Conservation (phyloP, 2,329 filamentous ascomycete species). For the Xylaria sp. region DNA sequence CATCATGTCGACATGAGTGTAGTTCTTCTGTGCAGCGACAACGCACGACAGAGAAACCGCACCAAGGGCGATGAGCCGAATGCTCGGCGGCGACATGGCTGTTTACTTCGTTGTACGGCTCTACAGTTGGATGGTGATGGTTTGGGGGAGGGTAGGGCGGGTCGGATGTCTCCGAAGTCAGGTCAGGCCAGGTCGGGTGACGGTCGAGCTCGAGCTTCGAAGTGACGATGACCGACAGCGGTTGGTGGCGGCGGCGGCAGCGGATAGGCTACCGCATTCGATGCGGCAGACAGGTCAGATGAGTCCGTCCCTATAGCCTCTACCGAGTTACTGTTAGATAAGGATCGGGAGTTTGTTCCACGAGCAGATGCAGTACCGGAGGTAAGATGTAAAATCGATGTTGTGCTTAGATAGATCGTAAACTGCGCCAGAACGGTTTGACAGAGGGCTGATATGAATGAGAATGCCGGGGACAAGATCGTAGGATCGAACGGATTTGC, state of each 20-base stretch:
- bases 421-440: neutral
- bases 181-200: conserved; percentile 5
- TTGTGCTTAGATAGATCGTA: neutral
- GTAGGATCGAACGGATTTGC: conserved; percentile 1
- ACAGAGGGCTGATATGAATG: neutral
- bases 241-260: conserved; percentile 14
- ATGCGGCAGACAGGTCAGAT: neutral
- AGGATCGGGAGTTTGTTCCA: neutral
- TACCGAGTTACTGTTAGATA: neutral
- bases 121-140: neutral
- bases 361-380: neutral
- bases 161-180: conserved; percentile 5
- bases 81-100: conserved; percentile 43
- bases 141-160: conserved; percentile 10
- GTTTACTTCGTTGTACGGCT: neutral
- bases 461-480: neutral
- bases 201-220: conserved; percentile 13
- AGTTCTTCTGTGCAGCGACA: conserved; percentile 60
- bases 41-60: conserved; percentile 44
- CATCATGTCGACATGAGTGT: conserved; percentile 69
- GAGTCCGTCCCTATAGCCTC: neutral
- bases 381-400: neutral
- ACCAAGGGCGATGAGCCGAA: conserved; percentile 43
- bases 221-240: conserved; percentile 8
- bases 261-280: conserved; percentile 33